Percentiles rank a stretch among this genome's conserved stretches.
Evolutionary conservation across 805 yeast genomes (phyloP).

Genomic region (Trichomonascus vanleenenianus): DNA sequence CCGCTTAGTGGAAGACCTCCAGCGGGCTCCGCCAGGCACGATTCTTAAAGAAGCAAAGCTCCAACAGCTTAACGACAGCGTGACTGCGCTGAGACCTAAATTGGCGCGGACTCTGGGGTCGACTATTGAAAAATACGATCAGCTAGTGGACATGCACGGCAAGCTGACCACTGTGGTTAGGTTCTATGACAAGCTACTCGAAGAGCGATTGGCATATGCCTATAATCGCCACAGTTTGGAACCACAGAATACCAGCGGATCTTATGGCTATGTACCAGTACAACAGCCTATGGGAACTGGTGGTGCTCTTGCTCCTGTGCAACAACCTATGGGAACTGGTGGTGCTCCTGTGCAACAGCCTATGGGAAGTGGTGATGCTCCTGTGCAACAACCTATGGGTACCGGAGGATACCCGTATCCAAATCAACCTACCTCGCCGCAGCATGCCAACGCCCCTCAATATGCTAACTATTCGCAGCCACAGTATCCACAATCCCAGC

Average conservation of each 20-base stretch:
- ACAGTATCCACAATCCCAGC: conserved; percentile 9
- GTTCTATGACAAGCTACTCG: conserved; percentile 69
- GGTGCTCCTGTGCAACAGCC: background rate
- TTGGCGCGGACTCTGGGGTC: conserved; percentile 51
- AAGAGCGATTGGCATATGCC: conserved; percentile 41
- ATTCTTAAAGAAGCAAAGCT: conserved; percentile 42
- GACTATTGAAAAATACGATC: conserved; percentile 55
- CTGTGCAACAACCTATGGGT: background rate
- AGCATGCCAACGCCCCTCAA: too few relatives aligned
- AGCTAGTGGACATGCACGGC: conserved; percentile 62
- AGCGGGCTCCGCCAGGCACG: conserved; percentile 38
- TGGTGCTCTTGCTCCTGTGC: background rate
- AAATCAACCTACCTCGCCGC: conserved; percentile 5
- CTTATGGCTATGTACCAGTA: too few relatives aligned
- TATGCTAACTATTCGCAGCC: background rate
- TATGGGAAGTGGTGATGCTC: background rate
- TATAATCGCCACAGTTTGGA: conserved; percentile 15
- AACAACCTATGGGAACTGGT: background rate
- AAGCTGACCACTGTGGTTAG: conserved; percentile 69
- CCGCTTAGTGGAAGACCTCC: conserved; percentile 50
- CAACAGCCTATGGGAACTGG: too few relatives aligned
- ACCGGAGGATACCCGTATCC: background rate
- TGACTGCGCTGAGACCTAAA: conserved; percentile 60
- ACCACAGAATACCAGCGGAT: background rate
- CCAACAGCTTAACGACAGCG: conserved; percentile 50